phyloP scores from a whole-genome alignment of 768 basidiomycete species.

The Mycena vulgaris region DNA sequence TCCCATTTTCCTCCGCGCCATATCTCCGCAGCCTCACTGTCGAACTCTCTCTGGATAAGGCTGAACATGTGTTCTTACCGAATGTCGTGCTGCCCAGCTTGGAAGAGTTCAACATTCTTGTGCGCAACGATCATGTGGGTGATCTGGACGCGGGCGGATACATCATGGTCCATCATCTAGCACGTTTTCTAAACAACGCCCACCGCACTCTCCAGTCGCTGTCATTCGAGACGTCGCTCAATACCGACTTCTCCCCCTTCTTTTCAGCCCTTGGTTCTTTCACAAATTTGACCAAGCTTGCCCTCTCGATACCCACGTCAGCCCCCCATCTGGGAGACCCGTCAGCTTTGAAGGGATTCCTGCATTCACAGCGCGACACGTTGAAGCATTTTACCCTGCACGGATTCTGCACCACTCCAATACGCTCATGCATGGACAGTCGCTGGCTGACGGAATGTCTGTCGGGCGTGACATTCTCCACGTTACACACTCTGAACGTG shows the following conservation, averaged over 20 bases:
- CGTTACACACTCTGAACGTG: conserved; percentile 22
- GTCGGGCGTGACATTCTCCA: conserved; percentile 17
- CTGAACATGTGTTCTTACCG: conserved; percentile 25
- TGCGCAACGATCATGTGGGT: conserved; percentile 25
- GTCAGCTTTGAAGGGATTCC: conserved; percentile 23
- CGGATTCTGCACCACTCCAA: conserved; percentile 11
- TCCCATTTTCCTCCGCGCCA: conserved; percentile 22
- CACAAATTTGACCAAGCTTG: conserved; percentile 17
- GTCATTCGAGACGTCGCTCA: conserved; percentile 35
- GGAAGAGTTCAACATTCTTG: conserved; percentile 20
- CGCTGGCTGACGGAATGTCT: conserved; percentile 33
- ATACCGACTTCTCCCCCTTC: conserved; percentile 24
- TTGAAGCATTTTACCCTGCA: conserved; percentile 25
- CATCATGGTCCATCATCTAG: conserved; percentile 29
- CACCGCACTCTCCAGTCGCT: conserved; percentile 22
- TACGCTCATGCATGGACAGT: background rate
- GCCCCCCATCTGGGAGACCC: conserved; percentile 22
- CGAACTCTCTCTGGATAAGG: conserved; percentile 30
- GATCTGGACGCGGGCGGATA: conserved; percentile 21
- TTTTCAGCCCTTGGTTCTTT: conserved; percentile 29
- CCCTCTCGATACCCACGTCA: conserved; percentile 27
- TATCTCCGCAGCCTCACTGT: conserved; percentile 22
- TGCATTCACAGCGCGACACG: conserved; percentile 12
- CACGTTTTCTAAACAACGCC: conserved; percentile 31
- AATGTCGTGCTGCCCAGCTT: conserved; percentile 11